Percentiles rank a stretch among this genome's conserved stretches.
Conservation (phyloP, 225 moss, liverwort and hornwort species). For the Marchantia paleacea region DNA sequence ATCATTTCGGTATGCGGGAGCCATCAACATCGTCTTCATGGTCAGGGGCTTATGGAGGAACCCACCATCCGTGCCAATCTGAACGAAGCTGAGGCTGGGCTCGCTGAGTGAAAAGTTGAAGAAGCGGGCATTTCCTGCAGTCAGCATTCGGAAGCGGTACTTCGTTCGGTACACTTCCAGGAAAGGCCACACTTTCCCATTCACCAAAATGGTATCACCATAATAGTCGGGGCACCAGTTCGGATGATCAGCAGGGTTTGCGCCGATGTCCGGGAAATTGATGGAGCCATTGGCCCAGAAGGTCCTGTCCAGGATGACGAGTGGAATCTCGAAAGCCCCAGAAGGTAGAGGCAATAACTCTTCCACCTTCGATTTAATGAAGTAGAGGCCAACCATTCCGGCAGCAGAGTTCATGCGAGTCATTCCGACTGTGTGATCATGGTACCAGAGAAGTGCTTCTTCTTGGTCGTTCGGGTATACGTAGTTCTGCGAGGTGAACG, state of each 20-base stretch:
- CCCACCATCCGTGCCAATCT: constrained; percentile 65
- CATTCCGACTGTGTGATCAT: constrained; percentile 59
- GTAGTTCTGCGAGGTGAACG: constrained; percentile 41
- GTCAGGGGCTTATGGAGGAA: constrained; percentile 20
- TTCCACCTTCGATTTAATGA: constrained; percentile 16
- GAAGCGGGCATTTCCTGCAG: constrained; percentile 52
- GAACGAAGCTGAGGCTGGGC: constrained; percentile 35
- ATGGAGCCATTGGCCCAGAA: constrained; percentile 36
- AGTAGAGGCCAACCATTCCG: constrained; percentile 38
- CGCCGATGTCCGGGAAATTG: constrained; percentile 56
- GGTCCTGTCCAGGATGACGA: constrained; percentile 26
- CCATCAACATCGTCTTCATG: constrained; percentile 21
- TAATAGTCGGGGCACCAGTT: constrained; percentile 68
- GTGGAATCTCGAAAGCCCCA: constrained; percentile 13
- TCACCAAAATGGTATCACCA: constrained; percentile 52
- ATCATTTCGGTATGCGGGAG: constrained; percentile 57
- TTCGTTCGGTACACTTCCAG: constrained; percentile 30
- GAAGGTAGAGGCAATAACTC: neutral
- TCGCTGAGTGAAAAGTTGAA: constrained; percentile 42
- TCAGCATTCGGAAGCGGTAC: constrained; percentile 42
- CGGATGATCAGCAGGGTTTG: constrained; percentile 40
- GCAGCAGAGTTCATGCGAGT: constrained; percentile 50
- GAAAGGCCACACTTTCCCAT: constrained; percentile 65
- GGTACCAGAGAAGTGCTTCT: constrained; percentile 61
- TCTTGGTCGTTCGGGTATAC: constrained; percentile 48